Percentiles rank a stretch among this genome's conserved stretches.
These are phyloP conservation scores for Peronospora destructor DNA, from an alignment of 352 stramenopile genomes.

Conservation along the genomic window DNA sequence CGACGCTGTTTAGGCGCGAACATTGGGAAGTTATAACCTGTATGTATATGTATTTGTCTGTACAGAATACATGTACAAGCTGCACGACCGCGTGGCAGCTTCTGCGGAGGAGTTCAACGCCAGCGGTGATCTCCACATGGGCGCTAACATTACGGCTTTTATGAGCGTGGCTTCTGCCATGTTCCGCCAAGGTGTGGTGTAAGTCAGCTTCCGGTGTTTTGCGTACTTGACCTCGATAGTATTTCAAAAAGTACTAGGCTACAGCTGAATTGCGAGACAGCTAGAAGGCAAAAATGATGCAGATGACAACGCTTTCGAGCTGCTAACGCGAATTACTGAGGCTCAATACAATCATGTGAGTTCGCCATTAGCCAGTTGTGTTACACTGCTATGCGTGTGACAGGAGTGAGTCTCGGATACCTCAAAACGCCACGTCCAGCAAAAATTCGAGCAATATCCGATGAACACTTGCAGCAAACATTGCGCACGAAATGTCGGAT, in stretches of 20 bases:
- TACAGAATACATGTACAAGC: constrained; percentile 72
- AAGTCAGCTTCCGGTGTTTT: constrained; percentile 21
- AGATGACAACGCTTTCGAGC: constrained; percentile 2
- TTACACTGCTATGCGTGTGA: neutral
- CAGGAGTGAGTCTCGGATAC: neutral
- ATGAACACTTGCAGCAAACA: constrained; percentile 11
- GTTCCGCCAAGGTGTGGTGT: constrained; percentile 95
- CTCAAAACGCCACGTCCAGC: constrained; percentile 13
- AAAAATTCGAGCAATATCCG: constrained; percentile 4
- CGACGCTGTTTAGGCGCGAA: neutral
- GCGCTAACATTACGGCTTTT: constrained; percentile 95
- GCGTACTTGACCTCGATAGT: constrained; percentile 1
- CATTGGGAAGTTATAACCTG: constrained; percentile 6
- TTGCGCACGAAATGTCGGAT: constrained; percentile 25
- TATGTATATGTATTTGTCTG: constrained; percentile 1
- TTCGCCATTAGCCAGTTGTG: constrained; percentile 9
- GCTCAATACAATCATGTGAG: constrained; percentile 21
- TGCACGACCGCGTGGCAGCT: constrained; percentile 64
- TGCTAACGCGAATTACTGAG: constrained; percentile 11
- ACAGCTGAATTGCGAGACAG: constrained; percentile 7
- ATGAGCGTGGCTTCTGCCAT: constrained; percentile 95
- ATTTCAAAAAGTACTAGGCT: constrained; percentile 3
- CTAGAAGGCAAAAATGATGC: constrained; percentile 6
- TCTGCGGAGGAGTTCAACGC: constrained; percentile 75
- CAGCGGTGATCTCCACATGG: constrained; percentile 74